Conservation (phyloP, 371 early-diverging fungal genomes). For the Apophysomyces ossiformis region DNA sequence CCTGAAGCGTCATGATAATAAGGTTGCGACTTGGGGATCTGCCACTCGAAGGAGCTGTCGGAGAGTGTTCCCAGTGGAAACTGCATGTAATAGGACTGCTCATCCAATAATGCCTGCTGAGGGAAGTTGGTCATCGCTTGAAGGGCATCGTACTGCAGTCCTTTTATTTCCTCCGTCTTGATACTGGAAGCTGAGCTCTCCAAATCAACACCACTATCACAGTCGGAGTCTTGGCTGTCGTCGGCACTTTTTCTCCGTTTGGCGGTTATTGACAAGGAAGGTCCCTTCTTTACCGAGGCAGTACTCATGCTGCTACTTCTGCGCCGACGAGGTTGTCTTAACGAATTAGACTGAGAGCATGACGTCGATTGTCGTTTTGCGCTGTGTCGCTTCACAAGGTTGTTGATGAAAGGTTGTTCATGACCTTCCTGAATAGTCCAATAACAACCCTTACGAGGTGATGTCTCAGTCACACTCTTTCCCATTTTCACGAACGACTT, state of each 20-base stretch:
- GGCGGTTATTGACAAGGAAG: neutral
- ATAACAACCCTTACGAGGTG: slow-evolving; percentile 88
- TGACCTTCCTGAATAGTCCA: slow-evolving; percentile 80
- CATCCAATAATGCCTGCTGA: neutral
- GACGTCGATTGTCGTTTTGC: neutral
- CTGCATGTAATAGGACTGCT: neutral
- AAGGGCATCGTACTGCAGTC: neutral
- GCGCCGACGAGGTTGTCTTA: slow-evolving; percentile 1
- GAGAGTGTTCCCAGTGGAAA: neutral
- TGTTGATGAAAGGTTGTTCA: slow-evolving; percentile 49
- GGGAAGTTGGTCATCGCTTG: neutral
- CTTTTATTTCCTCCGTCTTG: neutral
- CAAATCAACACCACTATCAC: slow-evolving; percentile 4
- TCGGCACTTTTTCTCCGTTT: slow-evolving; percentile 3
- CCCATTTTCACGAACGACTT: slow-evolving; percentile 93
- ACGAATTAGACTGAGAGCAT: neutral
- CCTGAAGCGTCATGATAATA: neutral
- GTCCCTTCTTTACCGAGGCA: neutral
- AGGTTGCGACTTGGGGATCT: neutral
- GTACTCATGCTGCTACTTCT: neutral
- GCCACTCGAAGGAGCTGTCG: neutral
- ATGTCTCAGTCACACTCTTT: slow-evolving; percentile 15
- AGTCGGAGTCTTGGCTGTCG: slow-evolving; percentile 1
- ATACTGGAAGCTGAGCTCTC: neutral
- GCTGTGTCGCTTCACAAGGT: slow-evolving; percentile 19